Conservation (phyloP, 2,329 filamentous ascomycete genomes). For the Graphilbum fragrans region DNA sequence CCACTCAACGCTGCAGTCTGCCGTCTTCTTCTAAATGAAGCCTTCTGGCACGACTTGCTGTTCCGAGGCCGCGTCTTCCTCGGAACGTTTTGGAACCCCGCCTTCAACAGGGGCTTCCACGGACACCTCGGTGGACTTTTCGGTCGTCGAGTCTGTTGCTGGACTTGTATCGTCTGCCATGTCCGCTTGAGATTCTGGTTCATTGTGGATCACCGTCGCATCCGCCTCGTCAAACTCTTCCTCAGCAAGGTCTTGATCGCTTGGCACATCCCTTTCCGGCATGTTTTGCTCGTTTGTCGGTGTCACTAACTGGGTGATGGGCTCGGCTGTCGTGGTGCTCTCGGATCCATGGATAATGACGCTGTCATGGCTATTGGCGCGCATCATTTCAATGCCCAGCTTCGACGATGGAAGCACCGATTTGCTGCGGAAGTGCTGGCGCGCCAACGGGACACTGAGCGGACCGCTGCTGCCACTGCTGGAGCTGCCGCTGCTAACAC, state of each 20-base stretch:
- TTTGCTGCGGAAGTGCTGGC: conserved; percentile 39
- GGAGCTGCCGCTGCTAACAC: conserved; percentile 8
- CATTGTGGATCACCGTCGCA: conserved; percentile 13
- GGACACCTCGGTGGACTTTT: too few species aligned
- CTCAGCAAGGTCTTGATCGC: not conserved
- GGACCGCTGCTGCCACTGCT: conserved; percentile 20
- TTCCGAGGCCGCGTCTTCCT: too few species aligned
- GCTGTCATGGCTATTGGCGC: conserved; percentile 87
- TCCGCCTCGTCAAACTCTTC: conserved; percentile 12
- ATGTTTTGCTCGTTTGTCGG: conserved; percentile 23
- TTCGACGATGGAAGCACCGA: conserved; percentile 65
- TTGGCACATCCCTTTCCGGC: not conserved
- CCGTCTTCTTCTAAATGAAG: too few species aligned
- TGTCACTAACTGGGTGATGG: conserved; percentile 40
- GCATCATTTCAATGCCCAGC: conserved; percentile 94
- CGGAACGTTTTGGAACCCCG: too few species aligned
- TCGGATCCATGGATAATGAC: conserved; percentile 33
- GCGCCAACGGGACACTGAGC: conserved; percentile 22
- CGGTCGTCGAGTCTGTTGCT: too few species aligned
- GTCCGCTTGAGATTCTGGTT: not conserved
- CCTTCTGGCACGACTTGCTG: too few species aligned
- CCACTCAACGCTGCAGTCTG: too few species aligned
- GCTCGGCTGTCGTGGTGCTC: conserved; percentile 23
- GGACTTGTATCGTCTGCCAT: not conserved
- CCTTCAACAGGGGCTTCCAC: too few species aligned